Evolutionary conservation across 768 basidiomycete species (phyloP).

Genomic region (Rhodosporidiobolus sp.): DNA sequence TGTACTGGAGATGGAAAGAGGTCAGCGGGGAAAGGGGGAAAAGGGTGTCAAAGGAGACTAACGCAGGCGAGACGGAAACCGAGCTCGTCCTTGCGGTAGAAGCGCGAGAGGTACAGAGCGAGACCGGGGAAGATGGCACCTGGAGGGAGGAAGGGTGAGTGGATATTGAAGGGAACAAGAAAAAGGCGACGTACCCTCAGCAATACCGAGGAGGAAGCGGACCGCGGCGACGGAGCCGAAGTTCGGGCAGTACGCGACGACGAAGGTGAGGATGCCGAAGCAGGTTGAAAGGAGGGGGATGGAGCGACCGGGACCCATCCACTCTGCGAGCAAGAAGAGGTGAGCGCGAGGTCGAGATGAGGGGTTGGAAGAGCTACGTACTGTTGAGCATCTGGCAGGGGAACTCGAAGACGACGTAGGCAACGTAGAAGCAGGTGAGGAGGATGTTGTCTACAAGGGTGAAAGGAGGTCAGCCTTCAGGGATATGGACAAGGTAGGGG

Average conservation of each 20-base stretch:
- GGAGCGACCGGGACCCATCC: conserved; percentile 17
- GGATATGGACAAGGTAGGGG: too few relatives aligned
- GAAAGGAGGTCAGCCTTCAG: background rate
- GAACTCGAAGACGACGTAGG: conserved; percentile 1
- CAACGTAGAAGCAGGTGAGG: conserved; percentile 14
- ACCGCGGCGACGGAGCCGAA: conserved; percentile 24
- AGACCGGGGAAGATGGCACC: conserved; percentile 32
- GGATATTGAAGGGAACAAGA: background rate
- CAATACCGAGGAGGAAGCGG: conserved; percentile 31
- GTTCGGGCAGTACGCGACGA: conserved; percentile 29
- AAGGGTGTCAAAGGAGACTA: background rate
- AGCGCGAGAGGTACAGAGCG: conserved; percentile 20
- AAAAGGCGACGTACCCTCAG: conserved; percentile 9
- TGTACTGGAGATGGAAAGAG: conserved; percentile 18
- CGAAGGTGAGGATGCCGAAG: conserved; percentile 32
- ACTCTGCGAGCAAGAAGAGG: background rate
- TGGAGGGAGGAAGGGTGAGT: background rate
- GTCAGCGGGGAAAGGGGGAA: background rate
- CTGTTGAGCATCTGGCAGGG: background rate
- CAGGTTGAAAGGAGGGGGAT: conserved; percentile 20
- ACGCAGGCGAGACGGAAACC: conserved; percentile 38
- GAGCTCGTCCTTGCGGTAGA: conserved; percentile 39
- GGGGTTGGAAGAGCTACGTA: too few relatives aligned
- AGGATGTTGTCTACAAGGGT: conserved; percentile 6
- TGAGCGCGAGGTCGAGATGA: background rate